Evolutionary conservation across 2,329 filamentous ascomycete species (phyloP).

Genomic region (Sporothrix curviconia): DNA sequence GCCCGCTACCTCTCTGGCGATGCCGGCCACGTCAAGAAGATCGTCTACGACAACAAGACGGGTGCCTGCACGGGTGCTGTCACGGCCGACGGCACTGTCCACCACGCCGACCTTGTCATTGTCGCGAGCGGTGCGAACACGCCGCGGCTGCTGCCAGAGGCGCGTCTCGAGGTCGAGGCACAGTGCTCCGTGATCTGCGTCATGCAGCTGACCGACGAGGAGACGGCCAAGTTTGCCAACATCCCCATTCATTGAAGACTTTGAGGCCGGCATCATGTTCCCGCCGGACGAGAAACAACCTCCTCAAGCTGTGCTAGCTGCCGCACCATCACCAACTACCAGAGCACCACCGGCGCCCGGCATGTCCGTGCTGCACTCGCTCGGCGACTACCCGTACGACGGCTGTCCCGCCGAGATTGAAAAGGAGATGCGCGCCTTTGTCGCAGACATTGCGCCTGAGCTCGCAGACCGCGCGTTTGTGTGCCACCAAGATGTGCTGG

Average conservation of each 20-base stretch:
- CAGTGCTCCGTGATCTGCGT: conserved; percentile 60
- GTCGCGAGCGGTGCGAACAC: conserved; percentile 54
- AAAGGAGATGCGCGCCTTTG: conserved; percentile 43
- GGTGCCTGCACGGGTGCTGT: conserved; percentile 44
- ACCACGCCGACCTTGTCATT: conserved; percentile 45
- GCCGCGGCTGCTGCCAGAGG: conserved; percentile 46
- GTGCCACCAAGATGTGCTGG: conserved; percentile 56
- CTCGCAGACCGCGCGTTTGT: conserved; percentile 43
- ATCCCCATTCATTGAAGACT: conserved; percentile 30
- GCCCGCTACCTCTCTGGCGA: conserved; percentile 26
- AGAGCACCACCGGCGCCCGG: conserved; percentile 22
- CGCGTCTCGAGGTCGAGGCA: conserved; percentile 54
- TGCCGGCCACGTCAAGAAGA: conserved; percentile 18
- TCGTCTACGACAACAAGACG: conserved; percentile 22
- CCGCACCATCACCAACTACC: conserved; percentile 44
- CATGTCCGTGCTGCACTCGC: conserved; percentile 19
- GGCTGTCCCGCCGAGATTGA: conserved; percentile 45
- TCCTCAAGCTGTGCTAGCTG: conserved; percentile 51
- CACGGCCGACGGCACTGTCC: conserved; percentile 36
- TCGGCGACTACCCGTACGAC: conserved; percentile 25
- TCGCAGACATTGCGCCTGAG: conserved; percentile 43
- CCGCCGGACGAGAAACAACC: conserved; percentile 41
- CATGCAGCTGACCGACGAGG: conserved; percentile 47
- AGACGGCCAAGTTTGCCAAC: conserved; percentile 46
- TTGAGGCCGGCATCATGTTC: conserved; percentile 39